Conservation (phyloP, 176 grass and related monocot species). For the Triticum dicoccoides region DNA sequence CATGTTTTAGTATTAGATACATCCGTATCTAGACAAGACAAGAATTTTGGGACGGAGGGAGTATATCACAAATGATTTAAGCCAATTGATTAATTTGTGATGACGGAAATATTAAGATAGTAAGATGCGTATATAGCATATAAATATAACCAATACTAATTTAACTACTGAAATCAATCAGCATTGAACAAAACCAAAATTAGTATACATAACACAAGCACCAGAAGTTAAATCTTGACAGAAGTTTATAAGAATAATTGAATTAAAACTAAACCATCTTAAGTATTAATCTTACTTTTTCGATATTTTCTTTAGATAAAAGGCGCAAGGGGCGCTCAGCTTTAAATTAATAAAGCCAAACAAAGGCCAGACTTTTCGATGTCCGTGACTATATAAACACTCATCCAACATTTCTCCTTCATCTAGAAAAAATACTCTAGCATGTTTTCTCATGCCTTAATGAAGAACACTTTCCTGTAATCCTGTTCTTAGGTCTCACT, state of each 20-base stretch:
- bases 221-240: constrained; percentile 2
- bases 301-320: too few relatives aligned
- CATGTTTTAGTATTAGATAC: too few relatives aligned
- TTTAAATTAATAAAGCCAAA: too few relatives aligned
- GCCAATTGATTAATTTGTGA: not conserved
- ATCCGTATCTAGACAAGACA: too few relatives aligned
- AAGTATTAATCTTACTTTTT: constrained; percentile 24
- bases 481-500: constrained; percentile 4
- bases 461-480: not conserved
- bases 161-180: not conserved
- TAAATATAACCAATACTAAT: not conserved
- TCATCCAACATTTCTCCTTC: not conserved
- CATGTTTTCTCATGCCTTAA: constrained; percentile 4
- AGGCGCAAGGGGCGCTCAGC: too few relatives aligned
- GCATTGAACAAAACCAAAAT: not conserved
- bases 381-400: not conserved
- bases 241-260: not conserved
- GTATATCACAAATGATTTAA: constrained; percentile 5
- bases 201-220: not conserved
- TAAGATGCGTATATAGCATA: not conserved
- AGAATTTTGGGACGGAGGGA: too few relatives aligned
- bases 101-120: not conserved
- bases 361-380: not conserved
- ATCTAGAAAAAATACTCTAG: constrained; percentile 1
- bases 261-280: constrained; percentile 1